Percentiles rank a stretch among this genome's conserved stretches.
These are phyloP conservation scores for Fonsecaea erecta DNA, from an alignment of 2,329 filamentous ascomycete species.

Conservation along the genomic window DNA sequence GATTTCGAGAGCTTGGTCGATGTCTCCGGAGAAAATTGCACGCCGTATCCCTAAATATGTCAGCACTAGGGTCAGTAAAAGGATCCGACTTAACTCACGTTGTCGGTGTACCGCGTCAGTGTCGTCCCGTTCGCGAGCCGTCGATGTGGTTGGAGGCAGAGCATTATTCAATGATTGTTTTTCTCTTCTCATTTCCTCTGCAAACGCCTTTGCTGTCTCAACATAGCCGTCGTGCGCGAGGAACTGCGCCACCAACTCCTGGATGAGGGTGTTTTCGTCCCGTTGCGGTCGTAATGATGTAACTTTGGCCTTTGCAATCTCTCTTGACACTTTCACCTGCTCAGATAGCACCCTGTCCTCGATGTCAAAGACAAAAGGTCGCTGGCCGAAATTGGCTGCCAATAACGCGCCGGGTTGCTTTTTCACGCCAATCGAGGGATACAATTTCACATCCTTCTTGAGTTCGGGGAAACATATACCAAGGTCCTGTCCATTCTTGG, in stretches of 20 bases:
- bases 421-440: slow-evolving; percentile 69
- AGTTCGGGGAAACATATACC: slow-evolving; percentile 60
- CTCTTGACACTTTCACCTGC: slow-evolving; percentile 60
- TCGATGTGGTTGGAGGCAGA: slow-evolving; percentile 58
- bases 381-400: slow-evolving; percentile 67
- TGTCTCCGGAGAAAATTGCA: slow-evolving; percentile 87
- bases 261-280: slow-evolving; percentile 74
- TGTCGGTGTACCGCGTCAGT: slow-evolving; percentile 85
- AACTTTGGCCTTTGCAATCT: slow-evolving; percentile 66
- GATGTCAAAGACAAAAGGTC: slow-evolving; percentile 88
- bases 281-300: slow-evolving; percentile 62
- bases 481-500: slow-evolving; percentile 63
- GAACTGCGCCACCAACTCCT: slow-evolving; percentile 84
- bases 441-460: slow-evolving; percentile 47
- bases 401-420: slow-evolving; percentile 63
- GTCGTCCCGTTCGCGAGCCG: slow-evolving; percentile 67
- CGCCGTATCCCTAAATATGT: slow-evolving; percentile 72
- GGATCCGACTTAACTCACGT: slow-evolving; percentile 59
- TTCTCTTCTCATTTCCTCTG: slow-evolving; percentile 76
- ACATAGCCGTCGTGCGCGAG: slow-evolving; percentile 94
- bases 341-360: slow-evolving; percentile 74
- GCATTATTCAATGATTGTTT: slow-evolving; percentile 70
- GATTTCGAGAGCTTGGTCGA: slow-evolving; percentile 84
- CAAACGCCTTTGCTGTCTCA: slow-evolving; percentile 87
- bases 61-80: slow-evolving; percentile 16